A percentile compares a stretch with the other conserved stretches of the same genome.
These are phyloP conservation scores for Leptoxyphium fumago DNA, from an alignment of 2,329 filamentous ascomycete species.

Conservation along the genomic window DNA sequence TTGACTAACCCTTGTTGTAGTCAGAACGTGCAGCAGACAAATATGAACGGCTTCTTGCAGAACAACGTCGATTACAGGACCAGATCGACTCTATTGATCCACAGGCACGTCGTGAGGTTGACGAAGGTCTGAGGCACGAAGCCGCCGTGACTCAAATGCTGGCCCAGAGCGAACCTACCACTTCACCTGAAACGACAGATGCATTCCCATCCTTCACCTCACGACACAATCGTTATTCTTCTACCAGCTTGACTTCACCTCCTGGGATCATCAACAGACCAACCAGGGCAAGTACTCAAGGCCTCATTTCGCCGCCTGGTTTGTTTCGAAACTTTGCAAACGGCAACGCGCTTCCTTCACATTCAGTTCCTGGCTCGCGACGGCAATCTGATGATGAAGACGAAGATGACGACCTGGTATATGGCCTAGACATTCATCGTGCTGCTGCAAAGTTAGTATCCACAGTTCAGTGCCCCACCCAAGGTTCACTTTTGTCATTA, in stretches of 20 bases:
- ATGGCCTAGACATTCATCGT: conserved; percentile 50
- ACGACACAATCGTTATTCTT: conserved; percentile 78
- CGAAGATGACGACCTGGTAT: conserved; percentile 52
- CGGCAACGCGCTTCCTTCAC: conserved; percentile 48
- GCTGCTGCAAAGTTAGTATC: conserved; percentile 64
- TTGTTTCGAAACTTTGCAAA: conserved; percentile 26
- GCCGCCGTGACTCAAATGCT: conserved; percentile 51
- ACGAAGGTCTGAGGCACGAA: conserved; percentile 73
- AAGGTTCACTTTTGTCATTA: neutral
- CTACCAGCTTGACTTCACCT: conserved; percentile 72
- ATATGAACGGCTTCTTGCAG: conserved; percentile 80
- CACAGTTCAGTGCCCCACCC: neutral
- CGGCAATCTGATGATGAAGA: conserved; percentile 81
- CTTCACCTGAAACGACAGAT: conserved; percentile 83
- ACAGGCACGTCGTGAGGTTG: conserved; percentile 67
- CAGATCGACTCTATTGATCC: conserved; percentile 84
- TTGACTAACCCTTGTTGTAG: conserved; percentile 31
- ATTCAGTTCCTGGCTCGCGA: conserved; percentile 73
- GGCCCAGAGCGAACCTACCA: conserved; percentile 83
- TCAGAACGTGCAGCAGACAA: conserved; percentile 88
- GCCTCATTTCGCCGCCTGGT: conserved; percentile 58
- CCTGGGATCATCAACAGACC: conserved; percentile 49
- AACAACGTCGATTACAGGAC: conserved; percentile 76
- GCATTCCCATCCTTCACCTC: conserved; percentile 37
- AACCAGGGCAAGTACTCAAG: conserved; percentile 59